Conservation (phyloP, 2,329 filamentous ascomycete genomes). For the Colletotrichum trifolii region DNA sequence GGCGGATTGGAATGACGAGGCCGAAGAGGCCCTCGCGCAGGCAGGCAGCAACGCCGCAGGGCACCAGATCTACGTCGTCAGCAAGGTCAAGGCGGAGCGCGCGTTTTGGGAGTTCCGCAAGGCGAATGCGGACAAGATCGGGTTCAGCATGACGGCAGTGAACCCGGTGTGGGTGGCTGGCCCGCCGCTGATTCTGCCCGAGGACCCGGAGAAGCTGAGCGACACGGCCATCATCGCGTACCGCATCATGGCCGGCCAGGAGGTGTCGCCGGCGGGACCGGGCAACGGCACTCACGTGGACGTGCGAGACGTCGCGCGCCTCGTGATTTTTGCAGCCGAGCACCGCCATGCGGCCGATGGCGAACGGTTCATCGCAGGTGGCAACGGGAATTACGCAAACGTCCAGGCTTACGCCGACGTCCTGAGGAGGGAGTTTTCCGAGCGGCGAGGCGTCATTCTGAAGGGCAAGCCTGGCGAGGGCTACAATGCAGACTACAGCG, state of each 20-base stretch:
- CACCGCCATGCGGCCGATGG: neutral
- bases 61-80: conserved; percentile 42
- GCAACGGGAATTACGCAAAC: conserved; percentile 15
- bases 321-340: conserved; percentile 25
- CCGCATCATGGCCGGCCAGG: conserved; percentile 23
- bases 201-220: conserved; percentile 25
- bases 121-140: conserved; percentile 41
- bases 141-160: conserved; percentile 38
- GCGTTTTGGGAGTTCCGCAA: conserved; percentile 44
- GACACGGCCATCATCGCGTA: conserved; percentile 40
- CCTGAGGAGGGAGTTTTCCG: conserved; percentile 18
- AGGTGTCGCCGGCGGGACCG: conserved; percentile 3
- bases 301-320: conserved; percentile 31
- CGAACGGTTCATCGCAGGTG: conserved; percentile 21
- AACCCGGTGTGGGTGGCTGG: conserved; percentile 34
- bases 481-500: conserved; percentile 26
- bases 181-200: conserved; percentile 30
- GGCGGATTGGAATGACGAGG: conserved; percentile 47
- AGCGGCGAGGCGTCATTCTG: conserved; percentile 13
- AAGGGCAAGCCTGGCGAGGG: conserved; percentile 30
- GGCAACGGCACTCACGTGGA: conserved; percentile 31
- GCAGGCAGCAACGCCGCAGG: conserved; percentile 31
- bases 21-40: conserved; percentile 43
- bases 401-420: conserved; percentile 27
- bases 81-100: conserved; percentile 46